Evolutionary conservation across 2,329 filamentous ascomycete species (phyloP).

Genomic region (Zalaria obscura): DNA sequence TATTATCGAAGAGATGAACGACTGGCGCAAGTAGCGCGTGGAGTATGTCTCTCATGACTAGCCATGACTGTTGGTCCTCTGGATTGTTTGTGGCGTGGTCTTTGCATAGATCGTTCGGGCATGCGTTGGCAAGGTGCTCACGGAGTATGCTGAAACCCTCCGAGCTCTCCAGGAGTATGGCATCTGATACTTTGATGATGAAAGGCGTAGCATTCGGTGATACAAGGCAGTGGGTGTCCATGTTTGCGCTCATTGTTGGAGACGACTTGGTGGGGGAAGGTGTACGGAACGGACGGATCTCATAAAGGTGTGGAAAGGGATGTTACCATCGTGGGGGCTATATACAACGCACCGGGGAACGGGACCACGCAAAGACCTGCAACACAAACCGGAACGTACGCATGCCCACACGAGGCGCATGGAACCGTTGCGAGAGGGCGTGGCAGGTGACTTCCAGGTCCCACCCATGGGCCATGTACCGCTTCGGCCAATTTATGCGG

Average conservation of each 20-base stretch:
- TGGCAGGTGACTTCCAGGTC: no score
- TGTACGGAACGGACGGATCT: no score
- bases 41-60: conserved; percentile 44
- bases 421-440: no score
- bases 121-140: conserved; percentile 24
- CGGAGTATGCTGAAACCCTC: conserved; percentile 30
- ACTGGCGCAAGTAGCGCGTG: conserved; percentile 45
- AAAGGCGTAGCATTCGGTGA: conserved; percentile 24
- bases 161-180: conserved; percentile 23
- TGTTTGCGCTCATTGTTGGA: background rate
- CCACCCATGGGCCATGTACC: no score
- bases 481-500: no score
- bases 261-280: no score
- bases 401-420: no score
- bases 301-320: no score
- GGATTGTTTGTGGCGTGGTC: conserved; percentile 20
- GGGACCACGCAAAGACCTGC: no score
- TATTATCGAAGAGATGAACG: conserved; percentile 40
- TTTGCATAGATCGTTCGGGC: conserved; percentile 28
- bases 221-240: conserved; percentile 2
- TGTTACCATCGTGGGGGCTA: no score
- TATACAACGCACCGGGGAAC: no score
- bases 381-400: no score
- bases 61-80: conserved; percentile 24
- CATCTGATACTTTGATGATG: conserved; percentile 25